These are phyloP conservation scores for Ogataea degrootiae DNA, from an alignment of 805 yeast species.

Conservation along the genomic window DNA sequence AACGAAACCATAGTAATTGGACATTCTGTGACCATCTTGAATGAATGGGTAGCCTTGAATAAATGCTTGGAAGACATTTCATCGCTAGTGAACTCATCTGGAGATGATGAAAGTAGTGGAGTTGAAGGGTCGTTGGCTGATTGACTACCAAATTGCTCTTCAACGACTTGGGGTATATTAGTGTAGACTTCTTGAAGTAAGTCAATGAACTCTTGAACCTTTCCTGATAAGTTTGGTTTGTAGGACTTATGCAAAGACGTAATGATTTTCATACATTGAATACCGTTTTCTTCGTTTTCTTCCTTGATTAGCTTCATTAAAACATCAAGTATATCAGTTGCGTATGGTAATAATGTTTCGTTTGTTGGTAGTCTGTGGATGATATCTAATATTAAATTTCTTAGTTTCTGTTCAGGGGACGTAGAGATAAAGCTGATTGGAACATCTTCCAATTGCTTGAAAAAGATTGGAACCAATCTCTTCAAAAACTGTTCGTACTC, in stretches of 20 bases:
- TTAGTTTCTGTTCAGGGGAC: constrained; percentile 71
- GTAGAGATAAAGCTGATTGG: constrained; percentile 67
- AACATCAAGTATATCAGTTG: constrained; percentile 52
- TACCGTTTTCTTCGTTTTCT: constrained; percentile 96
- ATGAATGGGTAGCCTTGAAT: constrained; percentile 69
- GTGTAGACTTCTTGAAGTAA: constrained; percentile 72
- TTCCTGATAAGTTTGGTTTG: constrained; percentile 59
- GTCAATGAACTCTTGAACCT: constrained; percentile 75
- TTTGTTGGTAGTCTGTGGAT: constrained; percentile 78
- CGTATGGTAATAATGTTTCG: constrained; percentile 72
- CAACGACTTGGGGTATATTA: constrained; percentile 72
- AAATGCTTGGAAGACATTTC: constrained; percentile 46
- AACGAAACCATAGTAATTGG: constrained; percentile 95
- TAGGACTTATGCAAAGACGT: constrained; percentile 84
- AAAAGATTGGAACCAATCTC: constrained; percentile 64
- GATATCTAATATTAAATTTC: constrained; percentile 73
- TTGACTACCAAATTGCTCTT: constrained; percentile 52
- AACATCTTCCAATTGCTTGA: constrained; percentile 55
- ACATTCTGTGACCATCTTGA: constrained; percentile 91
- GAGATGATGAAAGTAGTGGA: constrained; percentile 26
- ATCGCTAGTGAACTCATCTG: constrained; percentile 38
- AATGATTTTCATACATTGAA: constrained; percentile 79
- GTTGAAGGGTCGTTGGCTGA: constrained; percentile 1
- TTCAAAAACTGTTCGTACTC: constrained; percentile 78
- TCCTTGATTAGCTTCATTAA: constrained; percentile 55